These are phyloP conservation scores for Kodamaea hsintzibuensis DNA, from an alignment of 805 yeast genomes.

Conservation along the genomic window DNA sequence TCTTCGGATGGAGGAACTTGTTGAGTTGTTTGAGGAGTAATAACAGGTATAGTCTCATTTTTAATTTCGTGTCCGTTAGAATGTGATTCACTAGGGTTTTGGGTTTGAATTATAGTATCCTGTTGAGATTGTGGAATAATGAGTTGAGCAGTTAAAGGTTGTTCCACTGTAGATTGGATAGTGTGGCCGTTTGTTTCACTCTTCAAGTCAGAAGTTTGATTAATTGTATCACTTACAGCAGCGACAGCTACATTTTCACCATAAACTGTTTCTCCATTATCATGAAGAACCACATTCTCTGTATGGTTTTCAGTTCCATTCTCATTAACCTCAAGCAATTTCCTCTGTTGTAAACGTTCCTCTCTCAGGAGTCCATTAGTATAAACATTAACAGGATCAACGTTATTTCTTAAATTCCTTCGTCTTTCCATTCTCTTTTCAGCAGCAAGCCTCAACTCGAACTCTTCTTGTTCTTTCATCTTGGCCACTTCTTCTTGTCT, in stretches of 20 bases:
- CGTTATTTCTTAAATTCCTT: constrained; percentile 26
- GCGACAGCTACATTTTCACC: background rate
- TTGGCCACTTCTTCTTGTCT: constrained; percentile 54
- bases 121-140: background rate
- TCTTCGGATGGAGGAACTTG: background rate
- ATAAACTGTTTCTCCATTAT: background rate
- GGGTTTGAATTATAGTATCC: background rate
- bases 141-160: background rate
- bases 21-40: background rate
- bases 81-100: background rate
- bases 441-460: constrained; percentile 45
- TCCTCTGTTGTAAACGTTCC: constrained; percentile 36
- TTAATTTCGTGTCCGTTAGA: background rate
- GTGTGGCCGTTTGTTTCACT: background rate
- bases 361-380: constrained; percentile 20
- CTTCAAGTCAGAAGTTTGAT: background rate
- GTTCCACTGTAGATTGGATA: background rate
- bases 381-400: background rate
- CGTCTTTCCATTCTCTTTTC: constrained; percentile 43
- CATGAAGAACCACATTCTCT: background rate
- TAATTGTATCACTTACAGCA: background rate
- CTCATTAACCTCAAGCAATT: constrained; percentile 13
- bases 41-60: background rate
- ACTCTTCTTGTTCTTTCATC: constrained; percentile 46
- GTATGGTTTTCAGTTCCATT: background rate